Conservation (phyloP, 345 rosid species). For the Hevea brasiliensis region DNA sequence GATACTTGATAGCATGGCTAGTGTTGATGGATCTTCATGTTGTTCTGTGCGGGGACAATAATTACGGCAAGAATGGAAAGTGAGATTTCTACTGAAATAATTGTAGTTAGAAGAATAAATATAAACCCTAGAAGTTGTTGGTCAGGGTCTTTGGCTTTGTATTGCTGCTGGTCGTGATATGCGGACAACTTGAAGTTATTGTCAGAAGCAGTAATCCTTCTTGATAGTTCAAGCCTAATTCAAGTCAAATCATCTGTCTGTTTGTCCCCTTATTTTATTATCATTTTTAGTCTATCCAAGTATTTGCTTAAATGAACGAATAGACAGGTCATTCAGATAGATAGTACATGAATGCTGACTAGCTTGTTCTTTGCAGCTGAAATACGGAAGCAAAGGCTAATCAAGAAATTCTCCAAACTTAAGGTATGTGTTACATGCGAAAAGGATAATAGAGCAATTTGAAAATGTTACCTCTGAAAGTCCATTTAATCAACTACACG, state of each 20-base stretch:
- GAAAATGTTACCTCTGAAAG: not conserved
- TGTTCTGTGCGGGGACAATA: not conserved
- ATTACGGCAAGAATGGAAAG: not conserved
- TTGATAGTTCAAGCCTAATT: not conserved
- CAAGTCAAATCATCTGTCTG: not conserved
- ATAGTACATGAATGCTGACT: conserved; percentile 15
- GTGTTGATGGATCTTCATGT: not conserved
- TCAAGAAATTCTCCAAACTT: conserved; percentile 70
- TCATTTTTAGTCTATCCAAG: not conserved
- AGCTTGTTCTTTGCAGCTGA: conserved; percentile 59
- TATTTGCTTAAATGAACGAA: not conserved
- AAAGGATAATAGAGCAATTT: not conserved
- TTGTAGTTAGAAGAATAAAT: not conserved
- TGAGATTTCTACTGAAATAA: no score
- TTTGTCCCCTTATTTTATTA: not conserved
- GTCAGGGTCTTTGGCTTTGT: not conserved
- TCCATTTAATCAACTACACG: not conserved
- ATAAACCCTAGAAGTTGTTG: not conserved
- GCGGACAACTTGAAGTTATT: not conserved
- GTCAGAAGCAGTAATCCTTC: not conserved
- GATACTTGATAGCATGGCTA: not conserved
- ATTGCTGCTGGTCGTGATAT: not conserved
- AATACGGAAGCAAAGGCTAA: conserved; percentile 64
- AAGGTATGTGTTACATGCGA: conserved; percentile 44
- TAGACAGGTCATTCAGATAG: not conserved